phyloP scores from a whole-genome alignment of 1,284 basidiomycete species.

The Sporisorium exsertum region DNA sequence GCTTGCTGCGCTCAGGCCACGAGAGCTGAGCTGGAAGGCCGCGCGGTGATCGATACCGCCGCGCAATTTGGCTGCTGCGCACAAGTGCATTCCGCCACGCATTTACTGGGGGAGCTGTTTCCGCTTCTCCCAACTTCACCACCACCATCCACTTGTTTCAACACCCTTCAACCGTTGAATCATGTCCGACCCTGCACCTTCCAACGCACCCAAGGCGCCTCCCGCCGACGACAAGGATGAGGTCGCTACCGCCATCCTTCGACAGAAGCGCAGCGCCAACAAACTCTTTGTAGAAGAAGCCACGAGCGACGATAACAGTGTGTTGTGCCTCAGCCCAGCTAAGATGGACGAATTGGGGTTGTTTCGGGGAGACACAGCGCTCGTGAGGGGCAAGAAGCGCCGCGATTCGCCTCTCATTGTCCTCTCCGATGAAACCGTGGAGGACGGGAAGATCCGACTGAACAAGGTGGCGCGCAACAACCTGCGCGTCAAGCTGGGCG shows the following conservation, averaged over 20 bases:
- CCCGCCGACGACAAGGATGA: constrained; percentile 60
- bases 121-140: background rate
- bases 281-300: constrained; percentile 69
- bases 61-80: constrained; percentile 14
- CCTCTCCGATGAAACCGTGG: constrained; percentile 92
- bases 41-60: constrained; percentile 16
- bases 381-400: constrained; percentile 83
- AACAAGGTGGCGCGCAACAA: constrained; percentile 99
- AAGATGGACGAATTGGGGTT: constrained; percentile 96
- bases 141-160: constrained; percentile 4
- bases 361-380: constrained; percentile 87
- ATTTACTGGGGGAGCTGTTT: background rate
- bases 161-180: constrained; percentile 6
- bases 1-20: constrained; percentile 8
- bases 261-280: constrained; percentile 65
- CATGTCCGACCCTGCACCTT: constrained; percentile 52
- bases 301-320: constrained; percentile 73
- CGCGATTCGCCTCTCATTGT: constrained; percentile 92
- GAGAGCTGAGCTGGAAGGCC: constrained; percentile 18
- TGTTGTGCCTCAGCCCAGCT: constrained; percentile 83
- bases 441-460: constrained; percentile 96
- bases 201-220: constrained; percentile 36
- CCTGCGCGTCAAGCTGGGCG: constrained; percentile 95
- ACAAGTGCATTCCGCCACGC: background rate
- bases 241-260: constrained; percentile 66